Evolutionary conservation across 2,329 filamentous ascomycete species (phyloP).

Genomic region (Lachnellula hyalina): DNA sequence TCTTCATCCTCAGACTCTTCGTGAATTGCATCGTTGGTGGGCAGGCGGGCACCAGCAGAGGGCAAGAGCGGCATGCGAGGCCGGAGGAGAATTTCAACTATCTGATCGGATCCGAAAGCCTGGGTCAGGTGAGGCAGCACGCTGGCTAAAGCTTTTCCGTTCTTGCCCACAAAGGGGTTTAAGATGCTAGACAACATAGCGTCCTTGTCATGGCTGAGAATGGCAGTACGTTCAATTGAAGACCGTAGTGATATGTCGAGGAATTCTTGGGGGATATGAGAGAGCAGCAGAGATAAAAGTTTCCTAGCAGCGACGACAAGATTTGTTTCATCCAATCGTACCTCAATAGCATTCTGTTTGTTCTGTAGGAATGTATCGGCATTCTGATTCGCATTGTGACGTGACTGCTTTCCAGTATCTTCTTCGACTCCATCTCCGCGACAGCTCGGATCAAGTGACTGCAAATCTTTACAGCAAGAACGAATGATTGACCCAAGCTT

Average conservation of each 20-base stretch:
- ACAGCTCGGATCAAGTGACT: conserved; percentile 40
- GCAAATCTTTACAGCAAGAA: conserved; percentile 69
- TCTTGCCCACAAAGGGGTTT: conserved; percentile 63
- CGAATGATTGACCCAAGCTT: conserved; percentile 58
- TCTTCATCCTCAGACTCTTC: conserved; percentile 19
- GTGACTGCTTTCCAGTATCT: conserved; percentile 27
- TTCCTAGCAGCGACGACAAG: conserved; percentile 52
- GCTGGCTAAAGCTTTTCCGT: conserved; percentile 62
- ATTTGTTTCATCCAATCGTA: conserved; percentile 35
- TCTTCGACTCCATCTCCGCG: conserved; percentile 5
- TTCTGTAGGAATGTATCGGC: conserved; percentile 65
- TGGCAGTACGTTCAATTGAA: conserved; percentile 74
- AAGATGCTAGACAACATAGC: conserved; percentile 79
- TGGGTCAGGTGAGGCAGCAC: conserved; percentile 75
- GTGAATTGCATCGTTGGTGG: conserved; percentile 8
- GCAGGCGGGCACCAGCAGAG: conserved; percentile 11
- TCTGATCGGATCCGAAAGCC: conserved; percentile 55
- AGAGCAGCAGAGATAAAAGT: conserved; percentile 60
- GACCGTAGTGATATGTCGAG: conserved; percentile 67
- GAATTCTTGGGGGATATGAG: conserved; percentile 57
- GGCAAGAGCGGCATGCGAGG: conserved; percentile 44
- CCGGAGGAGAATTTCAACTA: conserved; percentile 64
- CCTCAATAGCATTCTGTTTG: conserved; percentile 24
- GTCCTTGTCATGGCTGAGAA: conserved; percentile 62
- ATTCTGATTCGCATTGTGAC: conserved; percentile 48